Percentiles rank a stretch among this genome's conserved stretches.
Evolutionary conservation across 495 filamentous ascomycete species (phyloP).

Genomic region (Aspergillus asperescens): DNA sequence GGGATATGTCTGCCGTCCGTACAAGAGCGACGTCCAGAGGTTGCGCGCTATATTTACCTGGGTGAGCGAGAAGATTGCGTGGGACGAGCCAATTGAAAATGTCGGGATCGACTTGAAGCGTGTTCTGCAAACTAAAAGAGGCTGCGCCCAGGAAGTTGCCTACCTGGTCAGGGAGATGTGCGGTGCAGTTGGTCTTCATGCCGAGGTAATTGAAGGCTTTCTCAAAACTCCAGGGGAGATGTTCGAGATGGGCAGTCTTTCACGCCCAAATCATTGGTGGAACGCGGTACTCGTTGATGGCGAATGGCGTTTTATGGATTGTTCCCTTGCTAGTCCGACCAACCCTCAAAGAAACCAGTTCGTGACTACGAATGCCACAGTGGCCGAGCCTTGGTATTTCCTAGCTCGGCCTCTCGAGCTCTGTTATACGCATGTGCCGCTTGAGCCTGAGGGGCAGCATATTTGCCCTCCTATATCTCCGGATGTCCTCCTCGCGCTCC

Average conservation of each 20-base stretch:
- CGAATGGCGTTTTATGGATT: conserved; percentile 97
- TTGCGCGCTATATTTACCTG: conserved; percentile 93
- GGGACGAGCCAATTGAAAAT: conserved; percentile 88
- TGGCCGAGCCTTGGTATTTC: conserved; percentile 88
- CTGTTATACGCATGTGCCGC: conserved; percentile 92
- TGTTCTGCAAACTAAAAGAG: conserved; percentile 78
- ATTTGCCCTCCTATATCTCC: conserved; percentile 82
- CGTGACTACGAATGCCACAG: conserved; percentile 60
- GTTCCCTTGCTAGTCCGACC: conserved; percentile 82
- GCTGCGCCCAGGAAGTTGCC: conserved; percentile 86
- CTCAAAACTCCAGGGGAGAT: conserved; percentile 85
- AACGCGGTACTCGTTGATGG: conserved; percentile 90
- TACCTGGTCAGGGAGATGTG: conserved; percentile 92
- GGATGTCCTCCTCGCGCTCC: conserved; percentile 77
- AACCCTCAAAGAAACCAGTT: conserved; percentile 74
- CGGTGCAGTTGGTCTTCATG: conserved; percentile 76
- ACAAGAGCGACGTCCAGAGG: conserved; percentile 89
- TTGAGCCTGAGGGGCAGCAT: conserved; percentile 81
- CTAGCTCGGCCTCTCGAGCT: conserved; percentile 77
- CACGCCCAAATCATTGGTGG: conserved; percentile 95
- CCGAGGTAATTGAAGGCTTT: conserved; percentile 79
- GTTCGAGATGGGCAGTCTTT: conserved; percentile 63
- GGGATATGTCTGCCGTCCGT: conserved; percentile 89
- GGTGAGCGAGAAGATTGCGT: conserved; percentile 91
- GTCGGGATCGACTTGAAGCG: conserved; percentile 68